phyloP scores from a whole-genome alignment of 2,329 filamentous ascomycete species.

The Penicillium glabrum region DNA sequence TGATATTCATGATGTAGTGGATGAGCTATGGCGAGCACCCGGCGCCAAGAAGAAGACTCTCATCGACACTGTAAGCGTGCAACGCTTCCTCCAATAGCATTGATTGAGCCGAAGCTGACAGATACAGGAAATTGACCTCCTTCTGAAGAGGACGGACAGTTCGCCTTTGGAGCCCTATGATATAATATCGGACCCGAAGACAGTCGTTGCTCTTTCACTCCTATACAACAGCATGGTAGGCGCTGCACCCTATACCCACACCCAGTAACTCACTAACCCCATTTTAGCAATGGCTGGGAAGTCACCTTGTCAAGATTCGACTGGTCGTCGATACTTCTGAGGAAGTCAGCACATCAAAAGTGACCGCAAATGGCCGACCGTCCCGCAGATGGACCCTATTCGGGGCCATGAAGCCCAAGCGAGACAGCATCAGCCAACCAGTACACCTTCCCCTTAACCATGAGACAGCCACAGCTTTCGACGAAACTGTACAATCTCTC shows the following conservation, averaged over 20 bases:
- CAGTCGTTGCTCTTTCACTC: conserved; percentile 78
- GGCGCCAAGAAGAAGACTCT: conserved; percentile 56
- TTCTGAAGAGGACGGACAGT: conserved; percentile 56
- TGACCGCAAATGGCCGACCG: conserved; percentile 48
- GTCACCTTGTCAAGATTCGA: conserved; percentile 76
- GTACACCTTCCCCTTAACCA: conserved; percentile 85
- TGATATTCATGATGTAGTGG: conserved; percentile 70
- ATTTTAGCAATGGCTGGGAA: conserved; percentile 77
- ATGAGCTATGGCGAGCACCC: conserved; percentile 61
- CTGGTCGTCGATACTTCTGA: conserved; percentile 68
- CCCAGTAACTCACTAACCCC: background rate
- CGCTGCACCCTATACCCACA: background rate
- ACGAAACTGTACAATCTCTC: conserved; percentile 80
- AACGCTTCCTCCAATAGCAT: background rate
- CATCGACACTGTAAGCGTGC: conserved; percentile 55
- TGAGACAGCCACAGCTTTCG: conserved; percentile 83
- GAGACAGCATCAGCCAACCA: conserved; percentile 58
- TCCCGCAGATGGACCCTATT: conserved; percentile 82
- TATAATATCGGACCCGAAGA: conserved; percentile 86
- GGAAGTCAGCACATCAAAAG: conserved; percentile 56
- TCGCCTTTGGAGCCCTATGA: conserved; percentile 71
- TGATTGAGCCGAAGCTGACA: conserved; percentile 13
- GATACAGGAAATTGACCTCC: conserved; percentile 52
- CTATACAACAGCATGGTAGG: conserved; percentile 86
- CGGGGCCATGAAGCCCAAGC: conserved; percentile 58